Percentiles rank a stretch among this genome's conserved stretches.
Conservation (phyloP, 352 stramenopile species). For the Phytophthora lateralis region DNA sequence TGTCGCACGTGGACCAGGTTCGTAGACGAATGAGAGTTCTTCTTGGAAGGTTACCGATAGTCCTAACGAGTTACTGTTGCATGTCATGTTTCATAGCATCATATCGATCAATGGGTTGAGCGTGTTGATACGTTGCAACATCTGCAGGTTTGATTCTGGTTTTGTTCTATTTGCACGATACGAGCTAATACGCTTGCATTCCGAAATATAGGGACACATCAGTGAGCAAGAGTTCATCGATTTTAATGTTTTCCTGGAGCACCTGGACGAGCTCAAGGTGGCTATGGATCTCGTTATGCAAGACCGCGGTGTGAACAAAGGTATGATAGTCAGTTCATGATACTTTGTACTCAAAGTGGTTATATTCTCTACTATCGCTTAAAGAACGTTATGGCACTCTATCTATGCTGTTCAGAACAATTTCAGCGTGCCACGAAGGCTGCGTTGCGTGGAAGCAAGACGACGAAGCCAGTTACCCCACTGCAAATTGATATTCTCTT, state of each 20-base stretch:
- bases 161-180: not conserved
- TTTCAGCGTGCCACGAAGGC: conserved; percentile 78
- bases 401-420: conserved; percentile 53
- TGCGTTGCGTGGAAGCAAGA: conserved; percentile 60
- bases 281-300: conserved; percentile 86
- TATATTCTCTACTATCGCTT: not conserved
- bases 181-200: conserved; percentile 1
- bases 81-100: conserved; percentile 4
- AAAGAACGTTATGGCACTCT: not conserved
- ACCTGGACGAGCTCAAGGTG: conserved; percentile 85
- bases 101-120: conserved; percentile 83
- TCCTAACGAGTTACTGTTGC: not conserved
- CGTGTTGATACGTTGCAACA: conserved; percentile 72
- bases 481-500: conserved; percentile 89
- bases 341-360: too few species aligned
- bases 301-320: conserved; percentile 84
- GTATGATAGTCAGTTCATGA: conserved; percentile 34
- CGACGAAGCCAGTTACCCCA: conserved; percentile 66
- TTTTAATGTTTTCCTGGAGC: conserved; percentile 83
- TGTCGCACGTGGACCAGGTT: conserved; percentile 86
- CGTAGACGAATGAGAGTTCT: not conserved
- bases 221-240: conserved; percentile 86
- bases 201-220: conserved; percentile 52
- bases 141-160: conserved; percentile 50
- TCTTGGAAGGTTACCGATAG: not conserved